Percentiles rank a stretch among this genome's conserved stretches.
These are phyloP conservation scores for Xylaria sp. DNA, from an alignment of 2,329 filamentous ascomycete species.

Conservation along the genomic window DNA sequence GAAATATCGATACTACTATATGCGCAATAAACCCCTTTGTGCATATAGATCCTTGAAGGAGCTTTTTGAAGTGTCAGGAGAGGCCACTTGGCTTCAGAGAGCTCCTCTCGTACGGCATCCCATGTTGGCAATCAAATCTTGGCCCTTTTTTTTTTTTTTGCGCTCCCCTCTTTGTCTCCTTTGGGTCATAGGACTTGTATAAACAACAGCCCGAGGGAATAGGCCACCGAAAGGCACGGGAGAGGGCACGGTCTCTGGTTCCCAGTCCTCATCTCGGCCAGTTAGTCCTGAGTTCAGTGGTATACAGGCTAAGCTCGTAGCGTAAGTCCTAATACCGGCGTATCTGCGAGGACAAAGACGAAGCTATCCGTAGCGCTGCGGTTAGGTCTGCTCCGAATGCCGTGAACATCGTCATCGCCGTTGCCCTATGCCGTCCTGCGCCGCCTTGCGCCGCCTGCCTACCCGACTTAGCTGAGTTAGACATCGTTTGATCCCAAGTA, in stretches of 20 bases:
- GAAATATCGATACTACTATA: slow-evolving; percentile 6
- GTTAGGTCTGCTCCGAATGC: neutral
- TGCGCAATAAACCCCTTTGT: slow-evolving; percentile 21
- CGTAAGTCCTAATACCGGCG: neutral
- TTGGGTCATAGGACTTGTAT: neutral
- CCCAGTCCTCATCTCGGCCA: neutral
- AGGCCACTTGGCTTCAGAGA: slow-evolving; percentile 8
- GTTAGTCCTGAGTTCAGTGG: neutral
- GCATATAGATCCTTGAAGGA: slow-evolving; percentile 13
- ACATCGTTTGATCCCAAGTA: neutral
- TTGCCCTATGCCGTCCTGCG: too few species aligned
- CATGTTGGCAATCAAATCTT: neutral
- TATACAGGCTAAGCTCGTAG: neutral
- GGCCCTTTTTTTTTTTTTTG: neutral
- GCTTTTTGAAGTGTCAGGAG: neutral
- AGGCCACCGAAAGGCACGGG: neutral
- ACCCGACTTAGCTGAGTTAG: neutral
- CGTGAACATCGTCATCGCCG: neutral
- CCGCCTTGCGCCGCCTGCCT: too few species aligned
- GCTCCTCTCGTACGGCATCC: neutral
- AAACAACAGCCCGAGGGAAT: neutral
- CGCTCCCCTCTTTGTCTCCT: neutral
- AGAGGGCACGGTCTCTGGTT: neutral
- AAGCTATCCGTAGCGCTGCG: neutral
- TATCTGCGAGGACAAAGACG: neutral